Conservation (phyloP, 345 rosid genomes). For the Populus alba region DNA sequence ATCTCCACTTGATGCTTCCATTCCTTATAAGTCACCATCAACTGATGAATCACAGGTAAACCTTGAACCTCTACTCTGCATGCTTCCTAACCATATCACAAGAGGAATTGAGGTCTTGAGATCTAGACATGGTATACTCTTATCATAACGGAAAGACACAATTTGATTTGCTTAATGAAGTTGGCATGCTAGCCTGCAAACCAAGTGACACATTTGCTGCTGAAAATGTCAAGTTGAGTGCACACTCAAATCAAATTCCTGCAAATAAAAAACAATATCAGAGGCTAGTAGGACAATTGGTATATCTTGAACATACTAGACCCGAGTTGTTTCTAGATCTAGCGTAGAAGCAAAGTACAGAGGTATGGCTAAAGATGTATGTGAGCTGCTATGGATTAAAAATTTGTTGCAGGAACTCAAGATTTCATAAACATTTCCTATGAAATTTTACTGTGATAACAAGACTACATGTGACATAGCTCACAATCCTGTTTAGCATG, state of each 20-base stretch:
- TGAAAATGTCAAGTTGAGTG: not conserved
- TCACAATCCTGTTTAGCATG: not conserved
- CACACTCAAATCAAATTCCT: not conserved
- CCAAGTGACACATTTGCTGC: too few species aligned
- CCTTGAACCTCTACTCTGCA: not conserved
- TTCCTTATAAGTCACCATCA: not conserved
- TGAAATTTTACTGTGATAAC: not conserved
- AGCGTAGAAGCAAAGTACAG: accelerated
- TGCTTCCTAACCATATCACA: not conserved
- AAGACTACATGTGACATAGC: not conserved
- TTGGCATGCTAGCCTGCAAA: too few species aligned
- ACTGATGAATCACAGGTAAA: not conserved
- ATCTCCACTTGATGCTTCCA: not conserved
- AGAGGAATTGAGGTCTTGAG: not conserved
- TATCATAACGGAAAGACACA: too few species aligned
- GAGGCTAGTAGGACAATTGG: not conserved
- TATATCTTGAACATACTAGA: not conserved
- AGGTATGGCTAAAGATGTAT: not conserved
- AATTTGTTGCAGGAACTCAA: not conserved
- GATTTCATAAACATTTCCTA: not conserved
- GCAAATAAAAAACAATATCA: not conserved
- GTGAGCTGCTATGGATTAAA: not conserved
- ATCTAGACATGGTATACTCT: too few species aligned
- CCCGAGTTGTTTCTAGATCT: not conserved
- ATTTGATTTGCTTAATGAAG: too few species aligned